Evolutionary conservation across 2,329 filamentous ascomycete genomes (phyloP).

Genomic region (Ilyonectria robusta): DNA sequence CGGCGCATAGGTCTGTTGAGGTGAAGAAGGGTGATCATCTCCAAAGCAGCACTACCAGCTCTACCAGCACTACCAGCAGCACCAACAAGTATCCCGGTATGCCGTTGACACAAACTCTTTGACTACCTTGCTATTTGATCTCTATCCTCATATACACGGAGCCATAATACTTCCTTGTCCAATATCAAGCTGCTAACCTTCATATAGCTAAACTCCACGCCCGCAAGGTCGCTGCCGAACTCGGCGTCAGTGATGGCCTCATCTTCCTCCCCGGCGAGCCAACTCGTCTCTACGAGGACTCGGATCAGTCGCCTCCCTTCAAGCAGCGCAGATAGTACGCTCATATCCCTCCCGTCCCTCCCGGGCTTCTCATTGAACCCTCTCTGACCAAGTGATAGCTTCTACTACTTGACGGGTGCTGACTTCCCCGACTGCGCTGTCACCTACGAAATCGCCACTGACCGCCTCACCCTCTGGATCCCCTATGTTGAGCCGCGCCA

Average conservation of each 20-base stretch:
- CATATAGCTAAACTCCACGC: slow-evolving; percentile 68
- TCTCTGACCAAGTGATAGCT: slow-evolving; percentile 56
- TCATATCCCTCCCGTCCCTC: neutral
- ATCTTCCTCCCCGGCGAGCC: slow-evolving; percentile 70
- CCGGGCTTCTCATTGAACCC: neutral
- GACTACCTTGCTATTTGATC: neutral
- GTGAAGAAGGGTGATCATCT: slow-evolving; percentile 48
- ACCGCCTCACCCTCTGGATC: slow-evolving; percentile 80
- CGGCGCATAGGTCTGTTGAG: slow-evolving; percentile 53
- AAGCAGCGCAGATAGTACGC: slow-evolving; percentile 72
- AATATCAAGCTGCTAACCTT: neutral
- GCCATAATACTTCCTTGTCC: neutral
- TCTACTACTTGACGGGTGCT: slow-evolving; percentile 71
- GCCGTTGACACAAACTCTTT: slow-evolving; percentile 5
- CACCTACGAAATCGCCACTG: slow-evolving; percentile 70
- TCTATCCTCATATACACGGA: neutral
- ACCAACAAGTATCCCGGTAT: slow-evolving; percentile 57
- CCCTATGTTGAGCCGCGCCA: slow-evolving; percentile 75
- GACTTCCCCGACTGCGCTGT: slow-evolving; percentile 68
- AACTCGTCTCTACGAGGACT: slow-evolving; percentile 68
- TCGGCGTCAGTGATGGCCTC: slow-evolving; percentile 65
- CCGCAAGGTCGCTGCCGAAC: slow-evolving; percentile 67
- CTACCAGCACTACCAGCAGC: slow-evolving; percentile 26
- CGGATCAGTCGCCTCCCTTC: slow-evolving; percentile 69
- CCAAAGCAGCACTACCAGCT: slow-evolving; percentile 21